Evolutionary conservation across 768 basidiomycete species (phyloP), one percentile per base, ranked within the genome.

Genomic region (Gymnopilus junonius): DNA sequence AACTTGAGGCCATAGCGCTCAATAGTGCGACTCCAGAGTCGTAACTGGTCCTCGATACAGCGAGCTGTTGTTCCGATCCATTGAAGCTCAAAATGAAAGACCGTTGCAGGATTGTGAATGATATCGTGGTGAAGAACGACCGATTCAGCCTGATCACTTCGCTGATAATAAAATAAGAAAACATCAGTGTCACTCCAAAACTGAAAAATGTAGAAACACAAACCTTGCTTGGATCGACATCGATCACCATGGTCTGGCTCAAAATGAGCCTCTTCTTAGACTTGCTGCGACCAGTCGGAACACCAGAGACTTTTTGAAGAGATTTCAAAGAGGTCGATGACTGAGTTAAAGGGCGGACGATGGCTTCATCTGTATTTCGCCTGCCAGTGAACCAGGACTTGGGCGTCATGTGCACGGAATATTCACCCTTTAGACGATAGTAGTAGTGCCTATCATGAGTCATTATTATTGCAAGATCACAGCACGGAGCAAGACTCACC

Each of bases 21-120:
- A 46, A 96, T 93, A 4, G 86, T 83, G 40, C 92, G 83, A 59
- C 85, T 86, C 92, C 95, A 95, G 55, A 85, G 83, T 39, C 91
- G 87, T 23, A 97, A 82, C 55, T 91, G 85, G 66, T 97, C 95
- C 66, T 98, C 96, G 55, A 99, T 92, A 65, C 89, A 90, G 21
- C 93, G 87, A 23, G 95, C 94, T 1, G 95, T 95, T 1, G 95
- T 92, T 2, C 94, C 95, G 40, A 99, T 90, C 97, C 97, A 99
- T 64, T 97, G 93, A 29, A 99, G 82, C 75, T 99, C 96, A 69
- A 99, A 95, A 75, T 99, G 97, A 78, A 97, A 97, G 62, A 92
- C 93, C 29, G 91, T 97, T n/a, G 83, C 86, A 0, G 94, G 92
- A 70, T 98, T 98, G 74, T 98, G 97, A 56, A 97, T 92, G 60